Evolutionary conservation across 306 rosid genomes (phyloP), one percentile per base, ranked within the genome.

Genomic region (Phaseolus lunatus): DNA sequence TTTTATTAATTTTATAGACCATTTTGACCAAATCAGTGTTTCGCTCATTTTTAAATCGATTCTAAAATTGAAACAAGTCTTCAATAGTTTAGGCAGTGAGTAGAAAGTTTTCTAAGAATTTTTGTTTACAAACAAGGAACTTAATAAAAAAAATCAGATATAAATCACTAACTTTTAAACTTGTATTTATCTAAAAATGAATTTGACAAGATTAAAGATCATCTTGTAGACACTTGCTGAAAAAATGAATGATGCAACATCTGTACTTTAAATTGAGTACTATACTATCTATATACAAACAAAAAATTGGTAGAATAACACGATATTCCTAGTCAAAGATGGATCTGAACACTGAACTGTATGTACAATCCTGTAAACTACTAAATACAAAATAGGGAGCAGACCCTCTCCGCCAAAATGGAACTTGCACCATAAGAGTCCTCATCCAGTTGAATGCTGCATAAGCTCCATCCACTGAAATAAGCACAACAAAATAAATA

Each of bases 401-500:
- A 35, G 26, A 63, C 15, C 2, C 7, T 0, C 4, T 10, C 50
- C 3, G 18, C 31, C 9, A 52, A 27, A 54, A 7, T 14, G 14
- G 52, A 52, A 31, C n/a, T 13, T 13, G 49, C 48, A 13, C 24
- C 2, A 5, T 23, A 22, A 29, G 58, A 41, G 53, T 59, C 72
- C 14, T 70, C 26, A 61, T 24, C 82, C 65, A 70, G 52, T n/a
- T 71, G 83, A 70, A 71, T 82, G 71, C 82, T 89, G 97, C 96
- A 91, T 87, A 70, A 91, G 90, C 89, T 94, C 98, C 86, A 89
- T 65, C 97, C 97, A 94, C 96, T 92, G 95, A 85, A 85, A 87
- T 58, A 43, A 70, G 19, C 50, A 37, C 78, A 77, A 19, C 19
- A 80, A 49, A 75, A 49, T 69, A 35, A 78, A 44, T 67, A 66